Evolutionary conservation across 805 yeast species (phyloP), one percentile per base, ranked within the genome.

Genomic region (Kuraishia piskuri): DNA sequence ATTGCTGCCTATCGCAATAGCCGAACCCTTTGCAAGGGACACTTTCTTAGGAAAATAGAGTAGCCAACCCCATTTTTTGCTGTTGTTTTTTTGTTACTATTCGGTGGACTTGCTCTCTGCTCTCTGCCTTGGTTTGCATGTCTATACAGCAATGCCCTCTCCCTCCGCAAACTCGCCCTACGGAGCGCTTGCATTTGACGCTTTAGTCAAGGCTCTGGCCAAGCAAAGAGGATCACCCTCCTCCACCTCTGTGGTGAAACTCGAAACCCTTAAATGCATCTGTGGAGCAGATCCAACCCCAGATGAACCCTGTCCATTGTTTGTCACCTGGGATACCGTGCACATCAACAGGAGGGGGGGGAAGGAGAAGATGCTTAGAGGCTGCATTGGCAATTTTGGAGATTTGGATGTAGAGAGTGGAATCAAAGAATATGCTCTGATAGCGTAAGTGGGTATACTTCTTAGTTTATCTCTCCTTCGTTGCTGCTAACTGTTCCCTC

Each of bases 351-450:
- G 55, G 9, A 62, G 67, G 1, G 63, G 68, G 23, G 17, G 14
- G 17, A 31, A 31, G 40, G 40, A 31, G 9, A 31, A 10, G 40
- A 68, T 71, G 14, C 71, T 92, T 50, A 73, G 98, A 47, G 99
- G 99, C 0, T 92, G 99, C 63, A 94, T 92, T 53, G 99, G 99
- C 1, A 91, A 96, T 0, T 94, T 94, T 65, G 71, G 75, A 20
- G 69, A 78, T 17, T 65, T 77, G 53, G 73, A 77, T 0, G 59
- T 88, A 1, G 82, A 76, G 19, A 51, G 62, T 1, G 96, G 94
- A 0, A 75, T 90, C 2, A 65, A 70, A 22, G 73, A 75, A 44
- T 92, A 84, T 63, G 75, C 96, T 0, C 52, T 85, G 19, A 68
- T 76, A 40, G 83, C 91, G 48, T 64, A 53, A 54, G 67, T 56